Percentiles rank a stretch among this genome's conserved stretches.
phyloP scores from a whole-genome alignment of 2,329 filamentous ascomycete species.

The Cordyceps militaris region DNA sequence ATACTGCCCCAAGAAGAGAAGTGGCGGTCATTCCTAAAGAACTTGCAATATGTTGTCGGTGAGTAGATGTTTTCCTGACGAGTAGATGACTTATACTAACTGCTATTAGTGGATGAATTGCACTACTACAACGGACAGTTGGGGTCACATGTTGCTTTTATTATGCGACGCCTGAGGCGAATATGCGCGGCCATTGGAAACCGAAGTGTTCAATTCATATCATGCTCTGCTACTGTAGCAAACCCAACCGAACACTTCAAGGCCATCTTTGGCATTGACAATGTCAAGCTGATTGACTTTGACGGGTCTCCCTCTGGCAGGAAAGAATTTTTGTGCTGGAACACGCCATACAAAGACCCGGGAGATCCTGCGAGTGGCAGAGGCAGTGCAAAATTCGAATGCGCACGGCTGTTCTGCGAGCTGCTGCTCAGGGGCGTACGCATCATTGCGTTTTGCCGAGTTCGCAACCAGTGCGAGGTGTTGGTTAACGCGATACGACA shows the following conservation, averaged over 20 bases:
- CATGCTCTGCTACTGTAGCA: conserved; percentile 91
- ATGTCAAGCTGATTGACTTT: conserved; percentile 76
- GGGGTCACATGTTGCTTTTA: conserved; percentile 86
- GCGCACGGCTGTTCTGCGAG: conserved; percentile 85
- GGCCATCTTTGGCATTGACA: conserved; percentile 82
- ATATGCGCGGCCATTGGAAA: conserved; percentile 91
- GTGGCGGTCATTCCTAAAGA: conserved; percentile 84
- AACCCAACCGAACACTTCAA: conserved; percentile 90
- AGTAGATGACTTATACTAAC: neutral
- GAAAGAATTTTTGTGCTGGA: conserved; percentile 97
- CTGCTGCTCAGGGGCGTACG: conserved; percentile 81
- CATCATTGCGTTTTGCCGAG: conserved; percentile 86
- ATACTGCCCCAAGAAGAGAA: conserved; percentile 86
- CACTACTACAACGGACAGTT: conserved; percentile 96
- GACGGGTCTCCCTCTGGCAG: conserved; percentile 85
- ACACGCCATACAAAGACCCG: conserved; percentile 89
- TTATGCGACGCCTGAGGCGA: conserved; percentile 82
- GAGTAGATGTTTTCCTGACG: conserved; percentile 19
- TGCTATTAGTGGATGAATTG: conserved; percentile 61
- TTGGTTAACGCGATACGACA: conserved; percentile 72
- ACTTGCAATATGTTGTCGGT: conserved; percentile 80
- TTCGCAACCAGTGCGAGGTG: conserved; percentile 82
- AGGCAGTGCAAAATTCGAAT: conserved; percentile 74
- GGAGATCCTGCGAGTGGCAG: conserved; percentile 79
- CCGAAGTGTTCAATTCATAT: conserved; percentile 77